These are phyloP conservation scores for Salix viminalis DNA, from an alignment of 345 rosid species.

Conservation along the genomic window DNA sequence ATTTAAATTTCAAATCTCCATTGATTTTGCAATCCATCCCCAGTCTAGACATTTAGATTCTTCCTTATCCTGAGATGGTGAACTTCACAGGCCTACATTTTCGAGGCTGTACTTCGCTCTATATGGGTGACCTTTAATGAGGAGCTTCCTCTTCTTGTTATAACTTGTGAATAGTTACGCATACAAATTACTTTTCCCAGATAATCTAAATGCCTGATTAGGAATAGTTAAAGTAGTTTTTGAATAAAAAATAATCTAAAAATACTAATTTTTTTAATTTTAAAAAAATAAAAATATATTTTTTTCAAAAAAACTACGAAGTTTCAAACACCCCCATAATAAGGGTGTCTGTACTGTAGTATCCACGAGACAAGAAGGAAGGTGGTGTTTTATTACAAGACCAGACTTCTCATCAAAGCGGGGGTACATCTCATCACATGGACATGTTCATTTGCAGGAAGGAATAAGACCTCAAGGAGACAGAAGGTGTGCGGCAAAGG, in stretches of 20 bases:
- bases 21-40: neutral
- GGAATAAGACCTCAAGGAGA: neutral
- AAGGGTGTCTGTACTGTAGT: neutral
- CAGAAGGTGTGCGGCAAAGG: neutral
- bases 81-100: neutral
- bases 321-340: no score
- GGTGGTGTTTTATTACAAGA: slow-evolving; percentile 13
- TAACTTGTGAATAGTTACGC: neutral
- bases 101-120: neutral
- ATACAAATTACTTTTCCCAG: no score
- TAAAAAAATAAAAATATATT: no score
- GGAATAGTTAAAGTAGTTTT: no score
- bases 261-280: no score
- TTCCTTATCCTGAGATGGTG: neutral
- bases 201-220: no score
- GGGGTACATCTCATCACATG: slow-evolving; percentile 29
- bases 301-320: no score
- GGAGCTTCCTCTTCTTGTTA: neutral
- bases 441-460: slow-evolving; percentile 17
- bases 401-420: slow-evolving; percentile 12
- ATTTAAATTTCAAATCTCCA: neutral
- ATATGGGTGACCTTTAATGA: neutral
- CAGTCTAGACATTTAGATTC: neutral
- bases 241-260: no score
- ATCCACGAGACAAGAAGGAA: slow-evolving; percentile 9